These are phyloP conservation scores for Magnolia officinalis DNA, from an alignment of 164 flowering plant species.

Conservation along the genomic window DNA sequence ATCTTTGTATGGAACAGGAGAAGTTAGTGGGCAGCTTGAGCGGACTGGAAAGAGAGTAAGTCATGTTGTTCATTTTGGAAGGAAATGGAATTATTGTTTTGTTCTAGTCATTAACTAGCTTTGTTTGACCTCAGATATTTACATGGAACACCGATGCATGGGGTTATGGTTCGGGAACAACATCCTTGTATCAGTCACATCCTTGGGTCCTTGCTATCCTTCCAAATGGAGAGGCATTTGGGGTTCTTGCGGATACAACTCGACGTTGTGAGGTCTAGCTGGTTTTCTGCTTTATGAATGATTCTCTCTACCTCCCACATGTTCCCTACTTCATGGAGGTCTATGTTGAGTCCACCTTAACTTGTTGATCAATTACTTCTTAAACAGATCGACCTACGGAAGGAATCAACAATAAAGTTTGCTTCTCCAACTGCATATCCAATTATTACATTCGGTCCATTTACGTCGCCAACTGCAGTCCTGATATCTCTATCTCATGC, in stretches of 20 bases:
- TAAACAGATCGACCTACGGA: conserved; percentile 74
- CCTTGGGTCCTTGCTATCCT: conserved; percentile 94
- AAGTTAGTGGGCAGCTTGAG: conserved; percentile 88
- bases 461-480: conserved; percentile 67
- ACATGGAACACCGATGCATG: conserved; percentile 93
- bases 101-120: conserved; percentile 7
- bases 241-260: conserved; percentile 92
- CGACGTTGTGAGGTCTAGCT: conserved; percentile 71
- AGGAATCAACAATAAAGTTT: conserved; percentile 57
- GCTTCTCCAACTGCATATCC: conserved; percentile 66
- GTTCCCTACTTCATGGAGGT: not conserved
- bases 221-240: conserved; percentile 81
- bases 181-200: conserved; percentile 94
- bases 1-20: conserved; percentile 89
- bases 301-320: not conserved
- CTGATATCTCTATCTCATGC: conserved; percentile 68
- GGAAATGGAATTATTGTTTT: not conserved
- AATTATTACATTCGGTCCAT: conserved; percentile 87
- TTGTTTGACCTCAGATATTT: conserved; percentile 45
- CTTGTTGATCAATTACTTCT: not conserved
- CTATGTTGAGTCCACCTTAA: not conserved
- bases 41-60: conserved; percentile 86
- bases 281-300: conserved; percentile 2
- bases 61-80: not conserved
- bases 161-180: conserved; percentile 86